A percentile compares a stretch with the other conserved stretches of the same genome.
Conservation (phyloP, 1,139 yeast species). For the Debaryomyces robertsiae region DNA sequence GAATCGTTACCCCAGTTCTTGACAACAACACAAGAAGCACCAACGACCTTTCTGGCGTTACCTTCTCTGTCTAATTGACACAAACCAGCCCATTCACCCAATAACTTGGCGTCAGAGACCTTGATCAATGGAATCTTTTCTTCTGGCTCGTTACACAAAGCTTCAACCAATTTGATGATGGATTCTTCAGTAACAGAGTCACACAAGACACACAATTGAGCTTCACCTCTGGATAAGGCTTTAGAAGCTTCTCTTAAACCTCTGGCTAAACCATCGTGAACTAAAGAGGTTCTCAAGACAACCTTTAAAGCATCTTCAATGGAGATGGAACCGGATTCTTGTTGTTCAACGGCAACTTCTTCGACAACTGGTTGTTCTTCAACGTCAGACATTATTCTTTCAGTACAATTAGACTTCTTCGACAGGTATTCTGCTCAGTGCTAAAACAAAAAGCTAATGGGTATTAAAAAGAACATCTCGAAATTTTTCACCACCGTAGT, state of each 20-base stretch:
- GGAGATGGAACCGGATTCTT: slow-evolving; percentile 84
- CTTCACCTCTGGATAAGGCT: slow-evolving; percentile 97
- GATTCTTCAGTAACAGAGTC: slow-evolving; percentile 98
- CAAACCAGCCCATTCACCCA: slow-evolving; percentile 99
- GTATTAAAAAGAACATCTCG: slow-evolving; percentile 8
- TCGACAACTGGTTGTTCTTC: slow-evolving; percentile 85
- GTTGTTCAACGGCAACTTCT: slow-evolving; percentile 83
- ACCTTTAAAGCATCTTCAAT: slow-evolving; percentile 98
- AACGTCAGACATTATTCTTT: slow-evolving; percentile 73
- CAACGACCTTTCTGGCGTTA: slow-evolving; percentile 99
- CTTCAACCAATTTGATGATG: slow-evolving; percentile 97
- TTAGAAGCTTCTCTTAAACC: slow-evolving; percentile 99
- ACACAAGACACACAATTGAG: slow-evolving; percentile 96
- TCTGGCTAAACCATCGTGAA: slow-evolving; percentile 99
- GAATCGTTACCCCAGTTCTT: slow-evolving; percentile 99
- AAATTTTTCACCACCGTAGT: slow-evolving; percentile 20
- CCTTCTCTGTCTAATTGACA: slow-evolving; percentile 99
- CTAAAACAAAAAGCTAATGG: slow-evolving; percentile 26
- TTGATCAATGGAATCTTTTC: slow-evolving; percentile 97
- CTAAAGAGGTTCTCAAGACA: slow-evolving; percentile 96
- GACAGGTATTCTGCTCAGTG: slow-evolving; percentile 86
- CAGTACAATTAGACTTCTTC: slow-evolving; percentile 71
- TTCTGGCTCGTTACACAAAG: slow-evolving; percentile 97
- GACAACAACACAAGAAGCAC: slow-evolving; percentile 99
- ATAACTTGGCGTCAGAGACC: slow-evolving; percentile 99